Evolutionary conservation across 164 flowering plant genomes (phyloP).

Genomic region (Piper betle): DNA sequence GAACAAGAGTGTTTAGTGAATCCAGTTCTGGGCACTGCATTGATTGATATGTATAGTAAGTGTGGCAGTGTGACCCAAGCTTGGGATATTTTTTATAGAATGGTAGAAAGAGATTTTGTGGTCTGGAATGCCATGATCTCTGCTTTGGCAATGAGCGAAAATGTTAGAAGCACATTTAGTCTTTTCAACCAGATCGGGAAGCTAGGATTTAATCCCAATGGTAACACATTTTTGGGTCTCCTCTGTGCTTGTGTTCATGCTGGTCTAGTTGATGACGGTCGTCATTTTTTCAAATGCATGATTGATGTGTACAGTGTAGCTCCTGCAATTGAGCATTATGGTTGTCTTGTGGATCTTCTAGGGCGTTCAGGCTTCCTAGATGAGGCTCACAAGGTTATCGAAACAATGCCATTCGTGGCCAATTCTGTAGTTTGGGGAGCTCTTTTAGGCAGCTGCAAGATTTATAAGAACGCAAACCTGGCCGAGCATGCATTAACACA

Average conservation of each 20-base stretch:
- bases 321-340: conserved; percentile 24
- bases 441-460: conserved; percentile 20
- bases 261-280: conserved; percentile 24
- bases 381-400: conserved; percentile 19
- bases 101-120: conserved; percentile 20
- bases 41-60: conserved; percentile 65
- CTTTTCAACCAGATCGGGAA: conserved; percentile 20
- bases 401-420: conserved; percentile 21
- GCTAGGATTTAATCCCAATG: conserved; percentile 16
- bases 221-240: conserved; percentile 24
- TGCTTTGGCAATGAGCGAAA: conserved; percentile 21
- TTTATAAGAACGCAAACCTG: conserved; percentile 13
- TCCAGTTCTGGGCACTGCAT: conserved; percentile 27
- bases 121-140: conserved; percentile 25
- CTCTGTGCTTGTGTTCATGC: conserved; percentile 21
- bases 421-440: conserved; percentile 32
- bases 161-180: conserved; percentile 12
- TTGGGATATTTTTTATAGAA: conserved; percentile 16
- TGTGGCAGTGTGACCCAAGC: conserved; percentile 31
- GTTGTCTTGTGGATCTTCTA: conserved; percentile 25
- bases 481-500: conserved; percentile 17
- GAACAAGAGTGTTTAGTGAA: conserved; percentile 13
- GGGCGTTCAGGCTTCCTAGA: conserved; percentile 20
- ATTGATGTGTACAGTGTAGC: conserved; percentile 9
- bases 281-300: conserved; percentile 12